phyloP scores from a whole-genome alignment of 1,139 yeast genomes.

The Candida sp. region DNA sequence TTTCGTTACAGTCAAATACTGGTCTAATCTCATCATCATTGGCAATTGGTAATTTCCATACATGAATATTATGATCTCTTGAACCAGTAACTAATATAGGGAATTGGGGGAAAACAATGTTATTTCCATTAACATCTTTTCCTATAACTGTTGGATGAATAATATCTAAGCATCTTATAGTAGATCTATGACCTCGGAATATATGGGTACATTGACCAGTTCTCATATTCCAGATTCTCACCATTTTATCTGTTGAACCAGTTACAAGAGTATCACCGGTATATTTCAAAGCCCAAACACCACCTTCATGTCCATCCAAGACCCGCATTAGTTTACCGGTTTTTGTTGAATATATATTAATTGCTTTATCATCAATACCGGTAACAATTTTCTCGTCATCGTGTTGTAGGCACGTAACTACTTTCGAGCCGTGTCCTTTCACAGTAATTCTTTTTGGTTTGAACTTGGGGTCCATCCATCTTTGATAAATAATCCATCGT shows the following conservation, averaged over 20 bases:
- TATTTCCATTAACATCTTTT: slow-evolving; percentile 58
- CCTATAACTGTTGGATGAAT: slow-evolving; percentile 64
- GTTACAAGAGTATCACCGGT: slow-evolving; percentile 80
- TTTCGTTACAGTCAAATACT: slow-evolving; percentile 35
- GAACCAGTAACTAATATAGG: slow-evolving; percentile 86
- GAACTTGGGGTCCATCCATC: slow-evolving; percentile 83
- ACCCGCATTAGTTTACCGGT: slow-evolving; percentile 70
- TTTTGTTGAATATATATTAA: slow-evolving; percentile 75
- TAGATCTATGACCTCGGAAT: slow-evolving; percentile 87
- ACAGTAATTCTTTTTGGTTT: slow-evolving; percentile 69
- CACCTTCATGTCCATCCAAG: slow-evolving; percentile 90
- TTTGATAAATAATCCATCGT: slow-evolving; percentile 57
- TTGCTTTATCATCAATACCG: slow-evolving; percentile 86
- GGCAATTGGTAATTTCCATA: slow-evolving; percentile 79
- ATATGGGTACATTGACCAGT: slow-evolving; percentile 80
- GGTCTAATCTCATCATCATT: slow-evolving; percentile 27
- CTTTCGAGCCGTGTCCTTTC: slow-evolving; percentile 68
- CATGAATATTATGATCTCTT: slow-evolving; percentile 83
- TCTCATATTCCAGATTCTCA: slow-evolving; percentile 80
- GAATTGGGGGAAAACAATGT: slow-evolving; percentile 56
- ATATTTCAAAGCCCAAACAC: slow-evolving; percentile 97
- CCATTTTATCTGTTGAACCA: slow-evolving; percentile 91
- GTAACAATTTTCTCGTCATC: slow-evolving; percentile 90
- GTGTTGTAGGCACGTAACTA: slow-evolving; percentile 91
- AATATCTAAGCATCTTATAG: slow-evolving; percentile 87